phyloP scores from a whole-genome alignment of 805 yeast species.

The Nakazawaea wyomingensis region DNA sequence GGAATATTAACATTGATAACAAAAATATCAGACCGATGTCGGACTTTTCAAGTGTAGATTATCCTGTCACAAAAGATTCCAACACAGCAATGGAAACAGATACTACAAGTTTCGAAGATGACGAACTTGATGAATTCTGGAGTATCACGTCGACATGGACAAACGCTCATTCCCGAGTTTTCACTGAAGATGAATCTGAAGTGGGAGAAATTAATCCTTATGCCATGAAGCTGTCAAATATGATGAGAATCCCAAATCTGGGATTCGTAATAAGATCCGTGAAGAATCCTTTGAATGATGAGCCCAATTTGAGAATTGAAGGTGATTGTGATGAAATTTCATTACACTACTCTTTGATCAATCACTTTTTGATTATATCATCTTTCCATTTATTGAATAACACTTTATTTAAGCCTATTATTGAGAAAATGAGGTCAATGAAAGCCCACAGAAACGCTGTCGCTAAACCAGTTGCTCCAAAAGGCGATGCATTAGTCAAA shows the following conservation, averaged over 20 bases:
- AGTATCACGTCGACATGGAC: not conserved
- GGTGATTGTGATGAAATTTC: conserved; percentile 6
- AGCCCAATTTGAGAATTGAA: conserved; percentile 2
- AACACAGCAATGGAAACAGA: conserved; percentile 1
- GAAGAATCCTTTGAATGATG: not conserved
- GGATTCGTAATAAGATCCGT: not conserved
- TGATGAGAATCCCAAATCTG: conserved; percentile 1
- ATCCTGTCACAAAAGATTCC: conserved; percentile 1
- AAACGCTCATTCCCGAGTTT: not conserved
- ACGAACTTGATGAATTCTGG: conserved; percentile 9
- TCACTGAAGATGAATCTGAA: not conserved
- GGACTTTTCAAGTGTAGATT: not conserved
- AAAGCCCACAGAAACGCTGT: not conserved
- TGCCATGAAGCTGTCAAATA: conserved; percentile 5
- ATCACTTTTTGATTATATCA: conserved; percentile 42
- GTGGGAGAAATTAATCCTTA: conserved; percentile 7
- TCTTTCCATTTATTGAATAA: conserved; percentile 39
- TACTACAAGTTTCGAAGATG: not conserved
- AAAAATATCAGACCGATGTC: not conserved
- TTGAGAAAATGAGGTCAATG: not conserved
- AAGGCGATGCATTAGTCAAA: not conserved
- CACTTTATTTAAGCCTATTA: conserved; percentile 20
- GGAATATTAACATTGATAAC: conserved; percentile 2
- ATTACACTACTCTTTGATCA: conserved; percentile 30
- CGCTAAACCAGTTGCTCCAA: not conserved